phyloP scores from a whole-genome alignment of 306 rosid species.

The Boehmeria nivea region DNA sequence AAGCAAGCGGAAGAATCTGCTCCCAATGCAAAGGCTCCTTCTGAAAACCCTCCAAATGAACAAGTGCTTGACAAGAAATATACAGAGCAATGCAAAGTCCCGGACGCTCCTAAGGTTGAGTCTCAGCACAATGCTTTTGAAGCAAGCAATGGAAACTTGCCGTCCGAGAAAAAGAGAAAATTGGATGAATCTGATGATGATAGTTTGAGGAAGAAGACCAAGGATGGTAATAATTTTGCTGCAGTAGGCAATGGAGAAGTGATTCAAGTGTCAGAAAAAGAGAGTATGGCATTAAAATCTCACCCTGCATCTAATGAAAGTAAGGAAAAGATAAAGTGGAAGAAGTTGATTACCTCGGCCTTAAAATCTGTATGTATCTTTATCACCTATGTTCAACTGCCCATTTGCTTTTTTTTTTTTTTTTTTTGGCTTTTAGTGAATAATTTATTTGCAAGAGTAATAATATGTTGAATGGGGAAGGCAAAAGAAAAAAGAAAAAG shows the following conservation, averaged over 20 bases:
- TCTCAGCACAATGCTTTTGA: constrained; percentile 17
- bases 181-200: constrained; percentile 41
- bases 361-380: constrained; percentile 59
- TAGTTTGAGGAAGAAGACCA: constrained; percentile 39
- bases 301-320: too few relatives aligned
- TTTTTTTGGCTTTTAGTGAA: background rate
- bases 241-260: constrained; percentile 60
- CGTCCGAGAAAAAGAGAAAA: constrained; percentile 62
- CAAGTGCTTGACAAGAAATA: constrained; percentile 23
- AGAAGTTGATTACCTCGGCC: constrained; percentile 65
- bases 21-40: constrained; percentile 29
- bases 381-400: background rate
- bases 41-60: constrained; percentile 30
- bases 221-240: constrained; percentile 35
- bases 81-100: constrained; percentile 20
- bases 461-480: background rate
- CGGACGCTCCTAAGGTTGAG: constrained; percentile 30
- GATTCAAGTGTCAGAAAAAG: constrained; percentile 40
- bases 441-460: background rate
- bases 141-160: constrained; percentile 28
- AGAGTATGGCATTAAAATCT: constrained; percentile 13
- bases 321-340: constrained; percentile 65
- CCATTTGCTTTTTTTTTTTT: background rate
- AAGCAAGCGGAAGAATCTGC: constrained; percentile 34
- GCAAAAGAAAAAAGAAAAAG: background rate